phyloP scores from a whole-genome alignment of 768 basidiomycete species.

The Boletus rubroflammeus region DNA sequence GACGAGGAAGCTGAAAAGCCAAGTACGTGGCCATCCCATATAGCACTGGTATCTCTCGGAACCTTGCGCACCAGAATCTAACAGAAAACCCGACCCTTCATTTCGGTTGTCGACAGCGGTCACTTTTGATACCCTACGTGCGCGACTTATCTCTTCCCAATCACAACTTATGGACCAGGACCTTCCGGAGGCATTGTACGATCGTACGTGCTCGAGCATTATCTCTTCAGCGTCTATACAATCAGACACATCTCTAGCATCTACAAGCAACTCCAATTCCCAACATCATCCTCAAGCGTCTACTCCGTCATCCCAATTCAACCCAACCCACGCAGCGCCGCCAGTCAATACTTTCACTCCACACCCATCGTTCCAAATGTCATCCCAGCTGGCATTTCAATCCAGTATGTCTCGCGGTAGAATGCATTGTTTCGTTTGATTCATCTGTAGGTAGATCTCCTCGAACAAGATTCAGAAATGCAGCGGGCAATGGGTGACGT shows the following conservation, averaged over 20 bases:
- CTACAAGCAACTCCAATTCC: conserved; percentile 10
- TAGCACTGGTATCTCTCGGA: conserved; percentile 2
- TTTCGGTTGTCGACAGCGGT: conserved; percentile 43
- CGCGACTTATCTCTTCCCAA: conserved; percentile 40
- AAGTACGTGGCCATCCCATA: conserved; percentile 39
- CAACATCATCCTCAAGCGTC: conserved; percentile 24
- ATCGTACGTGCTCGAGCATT: conserved; percentile 32
- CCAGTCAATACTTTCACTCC: conserved; percentile 56
- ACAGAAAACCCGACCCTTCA: conserved; percentile 33
- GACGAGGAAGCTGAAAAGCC: conserved; percentile 63
- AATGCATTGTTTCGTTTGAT: background rate
- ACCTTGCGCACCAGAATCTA: conserved; percentile 19
- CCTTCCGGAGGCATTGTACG: conserved; percentile 30
- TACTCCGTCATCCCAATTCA: conserved; percentile 35
- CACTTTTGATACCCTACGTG: conserved; percentile 46
- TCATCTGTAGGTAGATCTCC: conserved; percentile 44
- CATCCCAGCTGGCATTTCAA: conserved; percentile 46
- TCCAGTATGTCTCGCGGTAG: conserved; percentile 44
- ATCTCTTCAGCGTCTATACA: conserved; percentile 1
- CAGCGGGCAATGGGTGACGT: conserved; percentile 55
- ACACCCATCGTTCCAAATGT: conserved; percentile 50
- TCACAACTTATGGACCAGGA: conserved; percentile 37
- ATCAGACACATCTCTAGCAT: conserved; percentile 15
- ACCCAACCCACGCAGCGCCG: conserved; percentile 37
- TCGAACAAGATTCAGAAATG: conserved; percentile 74